Base-by-base conservation (phyloP, 768 basidiomycete species). In the Russula dissimulans region DNA sequence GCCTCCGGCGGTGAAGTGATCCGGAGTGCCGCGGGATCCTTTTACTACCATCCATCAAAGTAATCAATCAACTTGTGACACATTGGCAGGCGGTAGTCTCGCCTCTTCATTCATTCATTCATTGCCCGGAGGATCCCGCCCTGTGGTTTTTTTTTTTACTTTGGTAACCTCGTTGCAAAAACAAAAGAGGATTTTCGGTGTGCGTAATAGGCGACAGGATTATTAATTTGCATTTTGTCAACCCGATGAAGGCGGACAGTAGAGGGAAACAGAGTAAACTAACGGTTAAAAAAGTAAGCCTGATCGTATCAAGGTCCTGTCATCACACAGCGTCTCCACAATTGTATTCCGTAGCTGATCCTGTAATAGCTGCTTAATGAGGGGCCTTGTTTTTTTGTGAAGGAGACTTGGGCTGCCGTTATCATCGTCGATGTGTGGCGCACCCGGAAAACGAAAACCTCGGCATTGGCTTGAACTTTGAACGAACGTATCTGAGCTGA, bases 21-120 rank as follows among this genome's bases (percentile, higher is more conserved):
- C 56, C 61, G 56, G 61, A 47, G 61, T 47, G 31, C 56, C 55
- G 61, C 51, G 61, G 60, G 39, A 31, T 54, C 51, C 22, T 48
- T 7, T 48, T 48, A 56, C 29, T 53, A 42, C 29, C 42, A 42
- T 52, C 42, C 32, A 41, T 45, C 29, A 51, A 42, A 18, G 38
- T 41, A 29, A 17, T 18, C 9, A 42, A 54, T n/a, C 26, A 18
- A 32, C n/a, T 43, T 36, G 12, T 9, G 43, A 7, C 41, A 41
- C 15, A 6, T 1, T 41, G 15, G 52, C 39, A 42, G 53, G 31
- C n/a, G 42, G 42, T 31, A 3, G 17, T 3, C 9, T 36, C n/a
- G 17, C n/a, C 31, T n/a, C 26, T 44, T 42, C 42, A 7, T 43
- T 34, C 11, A 15, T 54, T n/a, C 56, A 55, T 47, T 42, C 15